Base-by-base conservation (phyloP, 306 rosid species). In the Parietaria judaica region DNA sequence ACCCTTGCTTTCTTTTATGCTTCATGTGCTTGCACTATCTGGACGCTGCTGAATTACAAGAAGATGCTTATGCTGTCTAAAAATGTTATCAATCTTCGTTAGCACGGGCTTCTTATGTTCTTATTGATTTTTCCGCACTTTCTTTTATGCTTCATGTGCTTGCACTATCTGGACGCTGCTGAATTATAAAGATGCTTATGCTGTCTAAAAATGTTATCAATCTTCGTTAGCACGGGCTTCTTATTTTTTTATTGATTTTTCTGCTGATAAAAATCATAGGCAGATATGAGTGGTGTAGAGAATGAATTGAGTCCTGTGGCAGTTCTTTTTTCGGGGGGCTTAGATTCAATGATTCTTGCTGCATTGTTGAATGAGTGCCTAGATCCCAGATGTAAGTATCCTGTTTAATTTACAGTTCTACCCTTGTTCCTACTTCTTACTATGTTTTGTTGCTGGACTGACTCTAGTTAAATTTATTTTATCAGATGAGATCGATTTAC, bases 321-420 rank as follows among this genome's bases (percentile, higher is more conserved):
- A 51, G 63, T 92, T 70, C 94, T 92, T 68, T 92, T 92, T 74
- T 88, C 98, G 55, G 95, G 98, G 66, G 98, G 98, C 58, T 80
- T 92, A 76, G 98, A 92, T 78, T 92, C 98, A 47, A 86, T 88
- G 98, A 86, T 88, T 67, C 95, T 92, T 80, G 92, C 98, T 23
- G 94, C 96, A 68, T 72, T 92, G 72, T 69, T 86, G 78, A 83
- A 92, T 74, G 80, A 82, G 70, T 88, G 96, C 77, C 71, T 92
- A 10, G 86, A 86, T 70, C 69, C 75, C 16, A 68, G 70, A 65
- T 92, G 96, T 92, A 80, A 85, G 96, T 83, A 57, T 74, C 71
- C 13, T 10, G 5, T 49, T 11, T 4, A 11, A 49, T 3, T n/a
- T 49, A n/a, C 14, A 10, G 53, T 2, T 64, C 69, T 37, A 56